Conservation (phyloP, 495 filamentous ascomycete genomes). For the Penicillium malachiteum region DNA sequence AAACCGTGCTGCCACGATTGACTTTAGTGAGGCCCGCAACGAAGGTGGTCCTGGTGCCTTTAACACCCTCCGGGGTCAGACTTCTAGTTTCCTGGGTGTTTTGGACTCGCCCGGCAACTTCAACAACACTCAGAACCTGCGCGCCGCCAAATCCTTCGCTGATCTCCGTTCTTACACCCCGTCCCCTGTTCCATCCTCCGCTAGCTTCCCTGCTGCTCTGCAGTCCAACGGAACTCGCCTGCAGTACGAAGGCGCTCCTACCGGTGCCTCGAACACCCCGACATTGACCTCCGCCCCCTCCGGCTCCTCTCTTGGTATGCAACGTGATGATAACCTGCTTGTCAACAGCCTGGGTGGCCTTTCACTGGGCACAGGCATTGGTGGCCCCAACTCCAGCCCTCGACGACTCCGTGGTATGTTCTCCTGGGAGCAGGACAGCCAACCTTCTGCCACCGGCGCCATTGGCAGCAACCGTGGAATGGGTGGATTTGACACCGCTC, state of each 20-base stretch:
- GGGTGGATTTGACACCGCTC: constrained; percentile 62
- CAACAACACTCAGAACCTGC: constrained; percentile 70
- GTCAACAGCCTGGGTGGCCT: constrained; percentile 67
- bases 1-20: constrained; percentile 94
- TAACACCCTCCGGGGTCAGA: constrained; percentile 72
- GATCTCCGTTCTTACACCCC: constrained; percentile 94
- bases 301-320: constrained; percentile 55
- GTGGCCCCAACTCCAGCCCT: constrained; percentile 56
- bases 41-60: constrained; percentile 62
- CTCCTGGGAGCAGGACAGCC: constrained; percentile 63
- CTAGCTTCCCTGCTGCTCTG: constrained; percentile 76
- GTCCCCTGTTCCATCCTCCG: constrained; percentile 84
- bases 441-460: constrained; percentile 60
- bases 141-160: constrained; percentile 93
- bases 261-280: constrained; percentile 66
- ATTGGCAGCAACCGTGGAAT: constrained; percentile 85
- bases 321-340: constrained; percentile 64
- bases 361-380: constrained; percentile 61
- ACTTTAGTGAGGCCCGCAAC: constrained; percentile 87
- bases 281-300: constrained; percentile 75
- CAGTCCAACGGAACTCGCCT: constrained; percentile 65
- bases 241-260: constrained; percentile 59
- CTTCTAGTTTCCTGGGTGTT: constrained; percentile 74
- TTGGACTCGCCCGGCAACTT: constrained; percentile 76
- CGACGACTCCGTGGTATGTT: constrained; percentile 63